These are phyloP conservation scores for Cordia subcordata DNA, from an alignment of 257 asterid species.

Conservation along the genomic window DNA sequence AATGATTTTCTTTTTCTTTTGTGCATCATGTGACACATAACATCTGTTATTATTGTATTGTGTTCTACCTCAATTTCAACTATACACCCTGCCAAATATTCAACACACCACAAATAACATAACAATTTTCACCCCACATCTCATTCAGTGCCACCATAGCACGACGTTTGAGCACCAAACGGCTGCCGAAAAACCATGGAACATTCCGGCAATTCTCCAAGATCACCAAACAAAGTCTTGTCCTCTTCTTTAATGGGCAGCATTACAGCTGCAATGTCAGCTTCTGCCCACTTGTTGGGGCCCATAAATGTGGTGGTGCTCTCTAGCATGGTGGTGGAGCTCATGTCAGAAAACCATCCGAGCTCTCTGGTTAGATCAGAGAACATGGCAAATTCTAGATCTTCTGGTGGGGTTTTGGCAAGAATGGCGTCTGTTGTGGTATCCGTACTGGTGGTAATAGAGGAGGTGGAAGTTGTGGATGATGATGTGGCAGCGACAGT, in stretches of 20 bases:
- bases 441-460: constrained; percentile 12
- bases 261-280: constrained; percentile 36
- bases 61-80: neutral
- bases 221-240: constrained; percentile 62
- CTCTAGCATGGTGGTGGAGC: constrained; percentile 42
- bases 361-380: constrained; percentile 52
- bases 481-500: constrained; percentile 23
- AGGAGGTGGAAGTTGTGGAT: neutral
- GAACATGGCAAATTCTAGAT: constrained; percentile 35
- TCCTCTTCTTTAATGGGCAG: constrained; percentile 69
- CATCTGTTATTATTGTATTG: neutral
- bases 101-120: too few relatives aligned
- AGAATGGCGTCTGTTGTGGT: constrained; percentile 7
- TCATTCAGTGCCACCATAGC: constrained; percentile 38
- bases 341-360: constrained; percentile 63
- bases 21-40: neutral
- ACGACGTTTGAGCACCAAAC: constrained; percentile 32
- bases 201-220: constrained; percentile 77
- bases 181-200: constrained; percentile 55
- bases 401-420: neutral
- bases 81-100: neutral
- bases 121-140: constrained; percentile 3
- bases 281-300: constrained; percentile 44
- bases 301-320: constrained; percentile 29
- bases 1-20: neutral